A percentile compares a stretch with the other conserved stretches of the same genome.
phyloP scores from a whole-genome alignment of 805 yeast species.

The Nakazawaea ambrosiae region DNA sequence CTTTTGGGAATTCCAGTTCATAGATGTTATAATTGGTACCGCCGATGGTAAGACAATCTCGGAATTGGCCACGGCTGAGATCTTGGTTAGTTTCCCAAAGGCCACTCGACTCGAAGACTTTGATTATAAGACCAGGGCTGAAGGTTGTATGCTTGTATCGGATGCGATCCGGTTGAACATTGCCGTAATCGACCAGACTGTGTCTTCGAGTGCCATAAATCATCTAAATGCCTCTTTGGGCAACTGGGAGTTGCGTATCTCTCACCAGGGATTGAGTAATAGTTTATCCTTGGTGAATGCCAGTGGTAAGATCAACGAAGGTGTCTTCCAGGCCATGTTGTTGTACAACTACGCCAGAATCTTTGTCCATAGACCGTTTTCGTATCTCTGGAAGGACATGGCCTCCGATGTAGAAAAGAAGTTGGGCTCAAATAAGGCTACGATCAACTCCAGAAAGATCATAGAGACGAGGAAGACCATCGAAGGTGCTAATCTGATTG shows the following conservation, averaged over 20 bases:
- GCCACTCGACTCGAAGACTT: slow-evolving; percentile 27
- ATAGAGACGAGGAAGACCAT: slow-evolving; percentile 48
- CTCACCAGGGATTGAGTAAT: slow-evolving; percentile 33
- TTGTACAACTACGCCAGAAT: slow-evolving; percentile 45
- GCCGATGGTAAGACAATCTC: slow-evolving; percentile 44
- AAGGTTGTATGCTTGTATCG: slow-evolving; percentile 39
- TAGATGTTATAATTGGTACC: slow-evolving; percentile 46
- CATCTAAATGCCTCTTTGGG: slow-evolving; percentile 40
- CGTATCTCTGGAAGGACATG: slow-evolving; percentile 40
- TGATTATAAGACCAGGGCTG: slow-evolving; percentile 41
- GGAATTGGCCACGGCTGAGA: slow-evolving; percentile 26
- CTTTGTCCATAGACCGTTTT: slow-evolving; percentile 48
- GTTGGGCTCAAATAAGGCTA: slow-evolving; percentile 23
- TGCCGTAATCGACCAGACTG: slow-evolving; percentile 33
- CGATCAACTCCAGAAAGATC: slow-evolving; percentile 35
- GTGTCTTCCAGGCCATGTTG: slow-evolving; percentile 43
- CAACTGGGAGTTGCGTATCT: slow-evolving; percentile 42
- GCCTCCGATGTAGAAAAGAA: slow-evolving; percentile 23
- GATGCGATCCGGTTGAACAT: slow-evolving; percentile 42
- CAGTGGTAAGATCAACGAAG: slow-evolving; percentile 42
- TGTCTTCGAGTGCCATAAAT: slow-evolving; percentile 25
- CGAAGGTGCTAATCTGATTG: slow-evolving; percentile 45
- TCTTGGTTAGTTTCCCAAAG: slow-evolving; percentile 33
- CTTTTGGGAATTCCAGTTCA: slow-evolving; percentile 45
- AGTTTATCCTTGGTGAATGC: slow-evolving; percentile 35